Percentiles rank a stretch among this genome's conserved stretches.
phyloP scores from a whole-genome alignment of 2,329 filamentous ascomycete species.

The Curvularia hawaiiensis region DNA sequence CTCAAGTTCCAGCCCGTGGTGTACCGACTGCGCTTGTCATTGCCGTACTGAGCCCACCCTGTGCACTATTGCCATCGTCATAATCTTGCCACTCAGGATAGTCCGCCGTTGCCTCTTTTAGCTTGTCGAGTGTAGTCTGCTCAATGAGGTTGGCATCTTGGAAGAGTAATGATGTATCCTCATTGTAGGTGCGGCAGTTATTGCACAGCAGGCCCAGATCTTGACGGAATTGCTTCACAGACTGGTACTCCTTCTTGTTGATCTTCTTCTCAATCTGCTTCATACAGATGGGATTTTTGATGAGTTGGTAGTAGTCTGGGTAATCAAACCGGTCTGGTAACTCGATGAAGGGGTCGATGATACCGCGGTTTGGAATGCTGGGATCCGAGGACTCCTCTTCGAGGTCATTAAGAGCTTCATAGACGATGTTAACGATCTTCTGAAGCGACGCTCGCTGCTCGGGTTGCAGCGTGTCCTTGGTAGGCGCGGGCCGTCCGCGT shows the following conservation, averaged over 20 bases:
- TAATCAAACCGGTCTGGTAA: conserved; percentile 88
- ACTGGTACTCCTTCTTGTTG: conserved; percentile 92
- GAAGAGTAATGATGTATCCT: conserved; percentile 91
- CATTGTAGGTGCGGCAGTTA: conserved; percentile 96
- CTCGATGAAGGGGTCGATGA: conserved; percentile 94
- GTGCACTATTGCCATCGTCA: conserved; percentile 57
- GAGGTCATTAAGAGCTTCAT: conserved; percentile 80
- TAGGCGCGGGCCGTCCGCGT: conserved; percentile 66
- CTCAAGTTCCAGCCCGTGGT: conserved; percentile 30
- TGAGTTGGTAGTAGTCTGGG: conserved; percentile 94
- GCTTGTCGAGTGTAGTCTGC: conserved; percentile 58
- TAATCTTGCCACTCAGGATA: conserved; percentile 64
- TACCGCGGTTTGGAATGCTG: conserved; percentile 69
- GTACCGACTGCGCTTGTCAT: conserved; percentile 42
- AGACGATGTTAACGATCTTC: conserved; percentile 75
- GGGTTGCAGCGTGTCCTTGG: conserved; percentile 70
- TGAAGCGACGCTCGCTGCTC: conserved; percentile 80
- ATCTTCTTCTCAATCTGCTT: conserved; percentile 94
- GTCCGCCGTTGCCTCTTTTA: conserved; percentile 60
- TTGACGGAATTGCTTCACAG: conserved; percentile 76
- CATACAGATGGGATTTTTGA: conserved; percentile 92
- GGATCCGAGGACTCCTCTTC: conserved; percentile 74
- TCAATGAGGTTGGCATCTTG: conserved; percentile 92
- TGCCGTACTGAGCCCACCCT: conserved; percentile 51
- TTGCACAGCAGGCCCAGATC: conserved; percentile 85